Conservation (phyloP, 768 basidiomycete genomes). For the Calocera cornea region DNA sequence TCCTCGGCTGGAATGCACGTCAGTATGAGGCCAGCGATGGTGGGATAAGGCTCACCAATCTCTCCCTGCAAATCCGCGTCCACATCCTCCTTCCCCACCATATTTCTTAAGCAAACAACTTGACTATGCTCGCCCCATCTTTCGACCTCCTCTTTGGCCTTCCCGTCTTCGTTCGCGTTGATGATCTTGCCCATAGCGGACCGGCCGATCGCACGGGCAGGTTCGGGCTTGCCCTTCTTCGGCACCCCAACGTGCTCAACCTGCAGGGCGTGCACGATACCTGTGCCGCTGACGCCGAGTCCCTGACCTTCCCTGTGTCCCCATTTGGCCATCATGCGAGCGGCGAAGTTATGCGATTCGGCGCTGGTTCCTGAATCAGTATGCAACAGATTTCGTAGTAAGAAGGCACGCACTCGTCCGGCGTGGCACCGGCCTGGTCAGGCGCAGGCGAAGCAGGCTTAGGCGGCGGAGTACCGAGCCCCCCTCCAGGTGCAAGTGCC, state of each 20-base stretch:
- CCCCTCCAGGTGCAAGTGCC: slow-evolving; percentile 29
- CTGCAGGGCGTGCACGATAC: slow-evolving; percentile 78
- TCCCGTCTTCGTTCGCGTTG: slow-evolving; percentile 77
- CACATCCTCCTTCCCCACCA: slow-evolving; percentile 72
- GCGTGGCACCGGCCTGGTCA: slow-evolving; percentile 18
- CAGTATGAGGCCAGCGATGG: neutral
- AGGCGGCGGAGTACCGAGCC: slow-evolving; percentile 20
- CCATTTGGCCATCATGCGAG: slow-evolving; percentile 89
- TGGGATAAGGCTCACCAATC: slow-evolving; percentile 44
- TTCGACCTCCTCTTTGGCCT: slow-evolving; percentile 58
- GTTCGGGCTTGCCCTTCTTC: slow-evolving; percentile 19
- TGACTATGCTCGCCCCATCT: slow-evolving; percentile 80
- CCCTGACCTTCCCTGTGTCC: slow-evolving; percentile 92
- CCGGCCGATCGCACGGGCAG: slow-evolving; percentile 27
- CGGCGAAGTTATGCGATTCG: slow-evolving; percentile 64
- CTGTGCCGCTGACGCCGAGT: slow-evolving; percentile 66
- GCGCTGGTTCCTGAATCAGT: slow-evolving; percentile 25
- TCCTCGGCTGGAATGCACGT: slow-evolving; percentile 51
- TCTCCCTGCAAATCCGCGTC: slow-evolving; percentile 74
- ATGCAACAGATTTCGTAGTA: neutral
- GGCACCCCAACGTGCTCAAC: slow-evolving; percentile 41
- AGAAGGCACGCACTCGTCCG: slow-evolving; percentile 19
- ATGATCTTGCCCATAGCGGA: slow-evolving; percentile 79
- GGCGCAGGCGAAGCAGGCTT: slow-evolving; percentile 22
- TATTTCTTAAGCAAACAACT: slow-evolving; percentile 80